A percentile compares a stretch with the other conserved stretches of the same genome.
These are phyloP conservation scores for Butyriboletus appendiculatus DNA, from an alignment of 1,284 basidiomycete genomes.

Conservation along the genomic window DNA sequence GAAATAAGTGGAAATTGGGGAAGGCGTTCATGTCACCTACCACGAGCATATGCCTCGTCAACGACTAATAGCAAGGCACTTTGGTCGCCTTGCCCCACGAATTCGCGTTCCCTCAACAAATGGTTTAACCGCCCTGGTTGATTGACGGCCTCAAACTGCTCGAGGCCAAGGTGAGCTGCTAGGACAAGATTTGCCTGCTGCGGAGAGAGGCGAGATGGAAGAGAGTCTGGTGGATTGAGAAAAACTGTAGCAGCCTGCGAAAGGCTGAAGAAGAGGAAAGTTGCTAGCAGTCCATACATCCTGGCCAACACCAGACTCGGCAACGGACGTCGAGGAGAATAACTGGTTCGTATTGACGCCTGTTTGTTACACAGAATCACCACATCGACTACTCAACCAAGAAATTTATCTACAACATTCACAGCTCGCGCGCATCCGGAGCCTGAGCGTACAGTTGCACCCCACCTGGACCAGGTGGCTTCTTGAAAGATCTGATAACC, in stretches of 20 bases:
- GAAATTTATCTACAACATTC: not conserved
- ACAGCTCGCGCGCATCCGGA: not conserved
- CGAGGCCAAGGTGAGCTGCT: slow-evolving; percentile 69
- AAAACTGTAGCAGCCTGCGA: slow-evolving; percentile 54
- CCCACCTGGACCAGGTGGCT: slow-evolving; percentile 14
- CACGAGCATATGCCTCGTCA: slow-evolving; percentile 56
- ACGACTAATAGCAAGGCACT: slow-evolving; percentile 58
- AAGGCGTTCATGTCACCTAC: slow-evolving; percentile 38
- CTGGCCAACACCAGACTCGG: not conserved
- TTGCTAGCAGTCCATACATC: slow-evolving; percentile 34
- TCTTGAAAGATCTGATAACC: slow-evolving; percentile 34
- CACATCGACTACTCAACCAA: not conserved
- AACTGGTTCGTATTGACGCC: slow-evolving; percentile 10
- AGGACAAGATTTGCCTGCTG: slow-evolving; percentile 59
- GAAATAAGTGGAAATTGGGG: slow-evolving; percentile 1
- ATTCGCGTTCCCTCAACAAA: slow-evolving; percentile 44
- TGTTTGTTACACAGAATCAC: slow-evolving; percentile 24
- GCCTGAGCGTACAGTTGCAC: slow-evolving; percentile 26
- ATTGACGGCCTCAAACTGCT: slow-evolving; percentile 56
- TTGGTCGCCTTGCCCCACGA: slow-evolving; percentile 57
- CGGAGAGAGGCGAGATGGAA: slow-evolving; percentile 44
- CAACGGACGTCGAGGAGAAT: not conserved
- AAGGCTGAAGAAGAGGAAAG: slow-evolving; percentile 33
- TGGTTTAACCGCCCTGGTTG: slow-evolving; percentile 33
- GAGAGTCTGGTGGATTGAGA: slow-evolving; percentile 42